Evolutionary conservation across 2,329 filamentous ascomycete species (phyloP).

Genomic region (Fusarium kyushuense): DNA sequence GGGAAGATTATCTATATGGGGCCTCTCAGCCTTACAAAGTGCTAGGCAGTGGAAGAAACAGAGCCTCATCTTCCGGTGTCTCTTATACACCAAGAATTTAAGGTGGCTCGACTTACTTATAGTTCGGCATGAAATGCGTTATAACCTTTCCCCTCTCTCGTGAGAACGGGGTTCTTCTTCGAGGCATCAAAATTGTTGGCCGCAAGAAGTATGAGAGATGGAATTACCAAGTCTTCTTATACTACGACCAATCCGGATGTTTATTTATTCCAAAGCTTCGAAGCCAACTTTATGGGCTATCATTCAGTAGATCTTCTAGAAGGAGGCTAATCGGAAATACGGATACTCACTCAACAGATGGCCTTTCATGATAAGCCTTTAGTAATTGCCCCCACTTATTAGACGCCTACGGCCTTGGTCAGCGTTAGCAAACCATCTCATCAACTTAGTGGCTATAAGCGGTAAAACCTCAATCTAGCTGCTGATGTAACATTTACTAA

Average conservation of each 20-base stretch:
- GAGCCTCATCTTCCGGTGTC: not conserved
- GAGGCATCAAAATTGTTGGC: not conserved
- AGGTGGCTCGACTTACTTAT: not conserved
- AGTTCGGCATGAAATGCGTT: not conserved
- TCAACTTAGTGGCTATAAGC: slow-evolving; percentile 3
- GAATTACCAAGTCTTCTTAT: not conserved
- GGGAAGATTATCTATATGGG: not conserved
- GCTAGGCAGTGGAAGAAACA: not conserved
- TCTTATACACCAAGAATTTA: not conserved
- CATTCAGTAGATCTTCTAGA: not conserved
- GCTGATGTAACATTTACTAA: slow-evolving; percentile 50
- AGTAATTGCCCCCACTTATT: slow-evolving; percentile 33
- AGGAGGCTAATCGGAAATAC: slow-evolving; percentile 25
- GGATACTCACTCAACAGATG: slow-evolving; percentile 8
- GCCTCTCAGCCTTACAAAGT: not conserved
- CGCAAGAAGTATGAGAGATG: not conserved
- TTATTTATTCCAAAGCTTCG: too few species aligned
- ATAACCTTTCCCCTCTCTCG: not conserved
- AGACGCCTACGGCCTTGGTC: slow-evolving; percentile 32
- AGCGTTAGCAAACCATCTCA: slow-evolving; percentile 37
- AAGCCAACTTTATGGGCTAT: not conserved
- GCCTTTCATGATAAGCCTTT: slow-evolving; percentile 22
- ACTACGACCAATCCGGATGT: too few species aligned
- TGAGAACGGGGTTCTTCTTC: not conserved
- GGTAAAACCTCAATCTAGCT: slow-evolving; percentile 18